Evolutionary conservation across 352 stramenopile species (phyloP), one percentile per base, ranked within the genome.

Genomic region (Phytophthora multivora): DNA sequence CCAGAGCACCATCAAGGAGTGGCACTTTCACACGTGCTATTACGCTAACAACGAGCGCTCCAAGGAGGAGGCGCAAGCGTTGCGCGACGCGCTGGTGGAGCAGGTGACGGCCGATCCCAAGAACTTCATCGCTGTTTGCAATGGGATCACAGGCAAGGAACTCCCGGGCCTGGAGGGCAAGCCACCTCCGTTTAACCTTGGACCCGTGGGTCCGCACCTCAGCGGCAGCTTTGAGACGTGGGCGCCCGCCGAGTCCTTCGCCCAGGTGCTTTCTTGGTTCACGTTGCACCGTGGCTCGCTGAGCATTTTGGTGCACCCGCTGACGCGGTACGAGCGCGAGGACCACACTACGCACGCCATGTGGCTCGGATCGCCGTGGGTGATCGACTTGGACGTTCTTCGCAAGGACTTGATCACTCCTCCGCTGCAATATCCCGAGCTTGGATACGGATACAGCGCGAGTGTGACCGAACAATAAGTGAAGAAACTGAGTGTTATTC

Each of bases 21-120:
- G 78, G 75, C 84, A 91, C 46, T 91, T 93, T 60, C 84, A 93
- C 64, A 74, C 75, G 21, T 93, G 83, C 66, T 91, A 69, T 65
- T 84, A 77, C 58, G 73, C 73, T 43, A 77, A 45, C 45, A 89
- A 76, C 55, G 55, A 77, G 51, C 47, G 52, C 26, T 77, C 58
- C 36, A 73, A 60, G 18, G 60, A 66, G 25, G 73, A 88, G 25
- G 84, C 80, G 0, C 54, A 75, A 15, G 60, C 67, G 35, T 58
- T 91, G 30, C 78, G 73, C 1, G 66, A 75, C 11, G 60, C 66
- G 51, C 70, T 93, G 10, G 67, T 93, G 4, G 67, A 79, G 2
- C 53, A 66, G 23, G 68, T 91, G 12, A 50, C 64, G n/a, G 31
- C 21, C 1, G 65, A 85, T 28, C 65, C 66, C n/a, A 71, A 66